phyloP scores from a whole-genome alignment of 108 stramenopile species.

The Discostella pseudostelligera region DNA sequence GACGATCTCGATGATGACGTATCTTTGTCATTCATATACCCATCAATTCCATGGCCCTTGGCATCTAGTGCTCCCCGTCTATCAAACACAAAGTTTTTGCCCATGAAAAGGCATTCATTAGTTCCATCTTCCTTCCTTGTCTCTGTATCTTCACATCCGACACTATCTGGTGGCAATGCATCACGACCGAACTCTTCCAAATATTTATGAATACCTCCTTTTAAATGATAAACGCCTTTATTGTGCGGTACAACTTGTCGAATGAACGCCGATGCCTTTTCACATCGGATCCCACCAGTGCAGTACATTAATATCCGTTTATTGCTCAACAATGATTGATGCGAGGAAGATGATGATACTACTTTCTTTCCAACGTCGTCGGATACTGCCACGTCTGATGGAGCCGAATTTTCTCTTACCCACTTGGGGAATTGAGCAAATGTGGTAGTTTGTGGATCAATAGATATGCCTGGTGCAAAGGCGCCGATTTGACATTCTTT shows the following conservation, averaged over 20 bases:
- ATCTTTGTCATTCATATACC: not conserved
- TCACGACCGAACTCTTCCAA: slow-evolving; percentile 61
- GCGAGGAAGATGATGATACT: slow-evolving; percentile 8
- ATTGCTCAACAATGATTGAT: slow-evolving; percentile 15
- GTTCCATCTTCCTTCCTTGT: not conserved
- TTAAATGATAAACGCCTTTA: slow-evolving; percentile 62
- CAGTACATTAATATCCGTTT: slow-evolving; percentile 85
- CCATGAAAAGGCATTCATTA: slow-evolving; percentile 56
- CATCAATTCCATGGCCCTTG: slow-evolving; percentile 15
- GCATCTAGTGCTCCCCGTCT: slow-evolving; percentile 47
- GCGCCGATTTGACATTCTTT: slow-evolving; percentile 81
- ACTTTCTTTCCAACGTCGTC: not conserved
- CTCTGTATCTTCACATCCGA: not conserved
- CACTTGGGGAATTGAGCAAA: slow-evolving; percentile 48
- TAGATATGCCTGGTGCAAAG: slow-evolving; percentile 45
- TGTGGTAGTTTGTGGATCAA: slow-evolving; percentile 51
- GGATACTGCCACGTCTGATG: not conserved
- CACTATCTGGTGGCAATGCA: not conserved
- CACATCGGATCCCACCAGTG: slow-evolving; percentile 94
- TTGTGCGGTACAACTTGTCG: slow-evolving; percentile 52
- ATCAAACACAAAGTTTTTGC: slow-evolving; percentile 90
- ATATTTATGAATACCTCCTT: slow-evolving; percentile 89
- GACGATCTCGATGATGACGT: not conserved
- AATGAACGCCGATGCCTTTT: slow-evolving; percentile 85
- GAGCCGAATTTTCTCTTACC: slow-evolving; percentile 37